Percentiles rank a stretch among this genome's conserved stretches.
Conservation (phyloP, 1,139 yeast genomes). For the Debaryomyces coudertii region DNA sequence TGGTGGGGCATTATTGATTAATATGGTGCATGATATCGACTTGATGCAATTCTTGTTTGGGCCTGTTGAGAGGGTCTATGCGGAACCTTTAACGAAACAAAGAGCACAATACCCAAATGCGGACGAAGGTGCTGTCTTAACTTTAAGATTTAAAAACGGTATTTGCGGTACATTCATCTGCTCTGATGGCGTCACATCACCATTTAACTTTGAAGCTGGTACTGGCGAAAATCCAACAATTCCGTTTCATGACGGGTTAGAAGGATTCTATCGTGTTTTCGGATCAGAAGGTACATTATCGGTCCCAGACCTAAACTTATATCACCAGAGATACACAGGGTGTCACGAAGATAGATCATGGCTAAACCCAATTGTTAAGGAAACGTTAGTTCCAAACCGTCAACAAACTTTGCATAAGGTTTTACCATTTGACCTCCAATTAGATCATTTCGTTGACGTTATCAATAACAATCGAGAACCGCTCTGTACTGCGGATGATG, state of each 20-base stretch:
- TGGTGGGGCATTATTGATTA: constrained; percentile 44
- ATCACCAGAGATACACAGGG: constrained; percentile 27
- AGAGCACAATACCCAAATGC: constrained; percentile 31
- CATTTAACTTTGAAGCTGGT: constrained; percentile 44
- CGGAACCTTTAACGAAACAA: constrained; percentile 39
- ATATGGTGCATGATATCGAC: constrained; percentile 46
- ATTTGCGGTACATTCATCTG: constrained; percentile 44
- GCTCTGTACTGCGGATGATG: constrained; percentile 42
- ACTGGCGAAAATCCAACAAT: constrained; percentile 48
- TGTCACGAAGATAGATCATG: constrained; percentile 27
- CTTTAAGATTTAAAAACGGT: constrained; percentile 36
- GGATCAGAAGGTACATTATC: constrained; percentile 43
- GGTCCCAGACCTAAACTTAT: constrained; percentile 40
- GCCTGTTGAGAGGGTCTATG: constrained; percentile 41
- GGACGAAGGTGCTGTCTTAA: constrained; percentile 47
- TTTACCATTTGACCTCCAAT: constrained; percentile 44
- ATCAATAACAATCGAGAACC: constrained; percentile 34
- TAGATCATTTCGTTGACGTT: constrained; percentile 42
- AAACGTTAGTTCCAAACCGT: constrained; percentile 18
- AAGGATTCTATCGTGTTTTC: constrained; percentile 41
- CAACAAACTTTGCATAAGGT: constrained; percentile 17
- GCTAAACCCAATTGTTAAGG: constrained; percentile 35
- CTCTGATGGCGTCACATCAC: constrained; percentile 42
- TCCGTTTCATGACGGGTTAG: constrained; percentile 31
- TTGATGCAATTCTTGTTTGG: constrained; percentile 42